These are phyloP conservation scores for Trichoderma parareesei DNA, from an alignment of 495 filamentous ascomycete genomes.

Conservation along the genomic window DNA sequence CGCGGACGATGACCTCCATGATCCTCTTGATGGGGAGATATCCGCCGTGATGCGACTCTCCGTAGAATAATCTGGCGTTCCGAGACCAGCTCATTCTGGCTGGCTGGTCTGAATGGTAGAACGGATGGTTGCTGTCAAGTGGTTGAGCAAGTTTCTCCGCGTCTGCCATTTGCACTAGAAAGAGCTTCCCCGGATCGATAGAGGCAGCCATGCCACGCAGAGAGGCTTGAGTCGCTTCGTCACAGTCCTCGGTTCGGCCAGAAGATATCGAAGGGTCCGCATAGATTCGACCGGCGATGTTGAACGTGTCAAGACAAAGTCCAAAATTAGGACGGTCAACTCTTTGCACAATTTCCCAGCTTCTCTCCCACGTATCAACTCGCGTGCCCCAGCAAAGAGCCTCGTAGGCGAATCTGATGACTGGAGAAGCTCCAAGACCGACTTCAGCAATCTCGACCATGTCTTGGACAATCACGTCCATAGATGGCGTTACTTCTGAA, in stretches of 20 bases:
- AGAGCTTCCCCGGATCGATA: conserved; percentile 62
- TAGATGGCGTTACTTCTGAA: conserved; percentile 46
- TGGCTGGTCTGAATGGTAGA: conserved; percentile 54
- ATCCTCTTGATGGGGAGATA: conserved; percentile 65
- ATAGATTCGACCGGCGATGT: conserved; percentile 67
- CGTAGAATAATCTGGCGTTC: conserved; percentile 69
- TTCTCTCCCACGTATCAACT: conserved; percentile 62
- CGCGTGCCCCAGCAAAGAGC: conserved; percentile 67
- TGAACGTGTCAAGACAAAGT: conserved; percentile 73
- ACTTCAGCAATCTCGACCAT: conserved; percentile 58
- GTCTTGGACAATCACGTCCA: conserved; percentile 53
- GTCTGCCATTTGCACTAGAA: conserved; percentile 75
- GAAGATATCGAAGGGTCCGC: conserved; percentile 53
- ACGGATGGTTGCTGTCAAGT: conserved; percentile 54
- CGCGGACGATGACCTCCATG: conserved; percentile 51
- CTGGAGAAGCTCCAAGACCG: conserved; percentile 42
- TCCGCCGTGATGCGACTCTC: conserved; percentile 59
- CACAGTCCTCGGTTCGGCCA: conserved; percentile 50
- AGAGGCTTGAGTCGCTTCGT: conserved; percentile 47
- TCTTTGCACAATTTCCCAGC: conserved; percentile 57
- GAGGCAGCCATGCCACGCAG: conserved; percentile 46
- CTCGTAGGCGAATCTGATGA: conserved; percentile 70
- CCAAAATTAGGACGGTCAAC: conserved; percentile 70
- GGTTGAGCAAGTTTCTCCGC: conserved; percentile 55
- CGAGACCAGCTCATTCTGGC: conserved; percentile 73